These are phyloP conservation scores for Vitis cinerea DNA, from an alignment of 164 flowering plant species.

Conservation along the genomic window DNA sequence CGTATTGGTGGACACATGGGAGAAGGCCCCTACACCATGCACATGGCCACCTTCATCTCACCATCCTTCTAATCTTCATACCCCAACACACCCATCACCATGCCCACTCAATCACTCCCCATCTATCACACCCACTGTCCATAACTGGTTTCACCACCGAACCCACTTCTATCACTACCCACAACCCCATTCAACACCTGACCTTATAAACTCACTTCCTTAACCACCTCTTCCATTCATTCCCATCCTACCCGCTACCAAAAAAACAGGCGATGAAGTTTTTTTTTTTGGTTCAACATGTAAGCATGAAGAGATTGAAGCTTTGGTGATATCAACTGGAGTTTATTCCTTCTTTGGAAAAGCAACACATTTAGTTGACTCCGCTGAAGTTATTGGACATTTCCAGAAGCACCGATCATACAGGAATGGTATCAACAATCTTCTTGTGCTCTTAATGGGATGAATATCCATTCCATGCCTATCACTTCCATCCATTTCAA, in stretches of 20 bases:
- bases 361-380: constrained; percentile 76
- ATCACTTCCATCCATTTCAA: constrained; percentile 1
- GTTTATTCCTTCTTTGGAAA: constrained; percentile 74
- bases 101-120: too few relatives aligned
- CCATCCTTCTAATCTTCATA: too few relatives aligned
- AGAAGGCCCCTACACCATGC: too few relatives aligned
- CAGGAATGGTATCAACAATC: constrained; percentile 75
- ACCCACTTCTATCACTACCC: too few relatives aligned
- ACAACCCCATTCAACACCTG: too few relatives aligned
- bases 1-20: too few relatives aligned
- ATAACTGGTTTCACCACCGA: too few relatives aligned
- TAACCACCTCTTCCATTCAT: too few relatives aligned
- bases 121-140: too few relatives aligned
- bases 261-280: constrained; percentile 76
- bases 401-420: constrained; percentile 74
- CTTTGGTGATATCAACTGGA: constrained; percentile 81
- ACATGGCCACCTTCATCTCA: too few relatives aligned
- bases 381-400: constrained; percentile 74
- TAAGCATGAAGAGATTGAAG: constrained; percentile 82
- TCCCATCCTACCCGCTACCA: constrained; percentile 55
- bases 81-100: too few relatives aligned
- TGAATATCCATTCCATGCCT: constrained; percentile 95
- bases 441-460: constrained; percentile 84
- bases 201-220: too few relatives aligned
- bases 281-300: constrained; percentile 77